phyloP scores from a whole-genome alignment of 805 yeast genomes.

The Sugiyamaella lignohabitans region DNA sequence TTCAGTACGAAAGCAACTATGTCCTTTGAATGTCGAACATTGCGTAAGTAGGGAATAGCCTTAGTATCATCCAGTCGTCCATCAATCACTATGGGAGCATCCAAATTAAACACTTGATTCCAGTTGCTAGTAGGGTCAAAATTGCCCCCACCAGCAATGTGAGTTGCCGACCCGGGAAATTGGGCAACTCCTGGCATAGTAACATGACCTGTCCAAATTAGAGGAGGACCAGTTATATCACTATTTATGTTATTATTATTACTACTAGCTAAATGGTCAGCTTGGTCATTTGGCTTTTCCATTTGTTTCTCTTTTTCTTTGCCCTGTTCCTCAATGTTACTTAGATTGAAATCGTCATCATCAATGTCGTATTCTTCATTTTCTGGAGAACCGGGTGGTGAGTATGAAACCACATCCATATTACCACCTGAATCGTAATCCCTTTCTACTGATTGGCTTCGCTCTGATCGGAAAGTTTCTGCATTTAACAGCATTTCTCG shows the following conservation, averaged over 20 bases:
- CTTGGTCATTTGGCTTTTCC: conserved; percentile 6
- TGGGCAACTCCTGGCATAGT: conserved; percentile 41
- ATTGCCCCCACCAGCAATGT: conserved; percentile 30
- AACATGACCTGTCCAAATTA: conserved; percentile 32
- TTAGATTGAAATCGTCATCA: conserved; percentile 1
- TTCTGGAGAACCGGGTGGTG: background rate
- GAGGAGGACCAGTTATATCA: conserved; percentile 4
- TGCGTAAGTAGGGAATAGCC: conserved; percentile 53
- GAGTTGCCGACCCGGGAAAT: conserved; percentile 38
- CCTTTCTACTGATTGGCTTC: conserved; percentile 3
- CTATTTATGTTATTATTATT: background rate
- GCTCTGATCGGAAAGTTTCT: conserved; percentile 11
- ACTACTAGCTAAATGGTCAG: background rate
- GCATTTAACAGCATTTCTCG: conserved; percentile 15
- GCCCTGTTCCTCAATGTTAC: conserved; percentile 8
- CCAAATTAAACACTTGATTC: conserved; percentile 20
- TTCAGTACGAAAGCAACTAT: conserved; percentile 45
- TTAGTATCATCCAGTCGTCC: conserved; percentile 53
- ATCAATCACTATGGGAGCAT: conserved; percentile 41
- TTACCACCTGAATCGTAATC: conserved; percentile 12
- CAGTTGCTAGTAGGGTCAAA: conserved; percentile 18
- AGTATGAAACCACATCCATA: conserved; percentile 2
- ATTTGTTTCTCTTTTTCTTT: conserved; percentile 7
- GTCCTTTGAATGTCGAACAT: conserved; percentile 41
- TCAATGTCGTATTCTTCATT: conserved; percentile 3